Evolutionary conservation across 202 grass and related monocot genomes (phyloP).

Genomic region (Zoysia matrella): DNA sequence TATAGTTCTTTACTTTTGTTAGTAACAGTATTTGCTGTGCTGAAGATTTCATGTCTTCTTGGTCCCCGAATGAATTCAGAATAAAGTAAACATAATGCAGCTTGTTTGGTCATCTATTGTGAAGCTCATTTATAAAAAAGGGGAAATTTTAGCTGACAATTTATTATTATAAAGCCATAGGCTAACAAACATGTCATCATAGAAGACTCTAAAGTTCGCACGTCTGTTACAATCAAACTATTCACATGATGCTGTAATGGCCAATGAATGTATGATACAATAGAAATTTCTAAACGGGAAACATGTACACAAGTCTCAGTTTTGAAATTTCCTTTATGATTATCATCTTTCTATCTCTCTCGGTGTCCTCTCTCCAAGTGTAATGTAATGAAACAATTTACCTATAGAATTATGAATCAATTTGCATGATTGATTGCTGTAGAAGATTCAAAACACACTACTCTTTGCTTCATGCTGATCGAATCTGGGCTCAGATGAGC

Average conservation of each 20-base stretch:
- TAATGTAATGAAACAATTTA: slow-evolving; percentile 25
- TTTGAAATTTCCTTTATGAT: slow-evolving; percentile 32
- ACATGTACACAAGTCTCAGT: slow-evolving; percentile 21
- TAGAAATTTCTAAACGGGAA: slow-evolving; percentile 26
- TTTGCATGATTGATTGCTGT: no score
- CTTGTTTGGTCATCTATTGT: slow-evolving; percentile 17
- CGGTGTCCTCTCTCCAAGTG: slow-evolving; percentile 23
- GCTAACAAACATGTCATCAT: slow-evolving; percentile 14
- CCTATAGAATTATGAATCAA: slow-evolving; percentile 12
- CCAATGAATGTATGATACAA: slow-evolving; percentile 39
- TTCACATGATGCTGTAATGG: slow-evolving; percentile 39
- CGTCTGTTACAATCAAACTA: slow-evolving; percentile 38
- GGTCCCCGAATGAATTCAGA: slow-evolving; percentile 6
- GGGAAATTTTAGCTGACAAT: background rate
- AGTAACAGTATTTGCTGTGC: background rate
- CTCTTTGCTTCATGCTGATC: no score
- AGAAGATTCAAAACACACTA: no score
- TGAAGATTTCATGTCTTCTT: slow-evolving; percentile 20
- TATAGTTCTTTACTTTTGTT: slow-evolving; percentile 3
- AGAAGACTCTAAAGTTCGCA: slow-evolving; percentile 23
- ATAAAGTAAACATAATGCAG: slow-evolving; percentile 4
- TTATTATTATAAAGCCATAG: background rate
- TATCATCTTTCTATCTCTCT: slow-evolving; percentile 34
- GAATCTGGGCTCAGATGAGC: no score
- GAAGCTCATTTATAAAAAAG: slow-evolving; percentile 16